These are phyloP conservation scores for Mangifera indica DNA, from an alignment of 345 rosid species.

Conservation along the genomic window DNA sequence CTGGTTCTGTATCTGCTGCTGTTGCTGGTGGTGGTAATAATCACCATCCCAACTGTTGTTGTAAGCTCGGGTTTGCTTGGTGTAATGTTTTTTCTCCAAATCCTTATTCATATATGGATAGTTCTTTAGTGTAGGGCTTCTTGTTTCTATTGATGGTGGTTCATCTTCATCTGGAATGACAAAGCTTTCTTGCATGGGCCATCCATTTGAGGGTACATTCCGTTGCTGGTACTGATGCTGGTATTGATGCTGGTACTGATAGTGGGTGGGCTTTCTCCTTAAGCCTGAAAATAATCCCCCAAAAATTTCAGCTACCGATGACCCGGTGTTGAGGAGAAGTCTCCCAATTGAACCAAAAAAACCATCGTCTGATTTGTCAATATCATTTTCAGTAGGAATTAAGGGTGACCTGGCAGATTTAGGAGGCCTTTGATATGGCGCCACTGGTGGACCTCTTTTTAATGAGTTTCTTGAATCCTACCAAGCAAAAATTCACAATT, in stretches of 20 bases:
- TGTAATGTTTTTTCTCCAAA: conserved; percentile 36
- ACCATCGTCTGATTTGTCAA: conserved; percentile 61
- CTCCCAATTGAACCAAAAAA: conserved; percentile 71
- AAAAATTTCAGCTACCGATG: conserved; percentile 57
- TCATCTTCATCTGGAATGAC: conserved; percentile 74
- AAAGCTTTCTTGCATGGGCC: conserved; percentile 86
- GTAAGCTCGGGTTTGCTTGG: conserved; percentile 55
- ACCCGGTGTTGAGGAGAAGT: conserved; percentile 63
- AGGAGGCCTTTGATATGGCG: conserved; percentile 64
- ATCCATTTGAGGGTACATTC: conserved; percentile 34
- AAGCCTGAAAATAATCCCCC: conserved; percentile 47
- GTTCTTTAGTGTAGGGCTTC: conserved; percentile 44
- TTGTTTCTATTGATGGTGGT: conserved; percentile 63
- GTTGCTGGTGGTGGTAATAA: conserved; percentile 48
- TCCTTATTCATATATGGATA: conserved; percentile 50
- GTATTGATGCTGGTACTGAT: conserved; percentile 26
- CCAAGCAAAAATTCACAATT: conserved; percentile 5
- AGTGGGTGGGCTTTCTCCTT: conserved; percentile 36
- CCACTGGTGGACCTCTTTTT: conserved; percentile 44
- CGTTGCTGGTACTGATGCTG: conserved; percentile 48
- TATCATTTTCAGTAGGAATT: conserved; percentile 66
- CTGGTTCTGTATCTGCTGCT: conserved; percentile 35
- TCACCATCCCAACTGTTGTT: conserved; percentile 43
- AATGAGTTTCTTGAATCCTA: conserved; percentile 45
- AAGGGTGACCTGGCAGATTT: conserved; percentile 66